Conservation (phyloP, 2,329 filamentous ascomycete genomes). For the Penicillium rolfsii region DNA sequence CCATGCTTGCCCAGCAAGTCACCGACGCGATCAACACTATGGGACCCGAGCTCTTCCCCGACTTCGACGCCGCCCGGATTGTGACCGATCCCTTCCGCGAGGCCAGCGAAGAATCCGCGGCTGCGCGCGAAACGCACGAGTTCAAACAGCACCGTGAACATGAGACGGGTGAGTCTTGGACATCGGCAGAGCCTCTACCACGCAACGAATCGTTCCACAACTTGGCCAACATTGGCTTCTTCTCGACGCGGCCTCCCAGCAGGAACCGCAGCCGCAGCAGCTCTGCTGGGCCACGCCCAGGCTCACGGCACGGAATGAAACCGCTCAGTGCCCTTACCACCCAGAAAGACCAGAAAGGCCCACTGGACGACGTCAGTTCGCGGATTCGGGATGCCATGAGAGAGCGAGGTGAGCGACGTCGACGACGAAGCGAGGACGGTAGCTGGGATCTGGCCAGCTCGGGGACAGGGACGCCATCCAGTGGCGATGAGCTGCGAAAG, state of each 20-base stretch:
- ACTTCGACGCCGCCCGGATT: slow-evolving; percentile 80
- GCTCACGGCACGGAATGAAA: slow-evolving; percentile 67
- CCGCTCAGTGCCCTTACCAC: slow-evolving; percentile 70
- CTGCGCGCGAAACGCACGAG: slow-evolving; percentile 23
- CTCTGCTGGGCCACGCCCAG: slow-evolving; percentile 66
- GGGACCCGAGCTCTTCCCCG: slow-evolving; percentile 94
- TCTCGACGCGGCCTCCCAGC: slow-evolving; percentile 84
- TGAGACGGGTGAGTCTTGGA: slow-evolving; percentile 30
- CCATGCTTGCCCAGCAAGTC: slow-evolving; percentile 76
- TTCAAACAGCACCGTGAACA: slow-evolving; percentile 31
- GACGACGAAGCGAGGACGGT: slow-evolving; percentile 52
- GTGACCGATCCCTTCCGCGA: slow-evolving; percentile 58
- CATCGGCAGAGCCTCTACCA: slow-evolving; percentile 60
- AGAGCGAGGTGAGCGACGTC: slow-evolving; percentile 69
- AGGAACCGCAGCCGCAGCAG: slow-evolving; percentile 74
- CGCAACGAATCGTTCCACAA: slow-evolving; percentile 94
- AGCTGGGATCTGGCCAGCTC: slow-evolving; percentile 47
- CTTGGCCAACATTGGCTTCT: slow-evolving; percentile 83
- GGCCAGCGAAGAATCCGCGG: slow-evolving; percentile 22
- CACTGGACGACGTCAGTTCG: slow-evolving; percentile 79
- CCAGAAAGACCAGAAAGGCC: slow-evolving; percentile 67
- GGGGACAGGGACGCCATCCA: slow-evolving; percentile 41
- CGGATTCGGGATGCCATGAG: slow-evolving; percentile 85
- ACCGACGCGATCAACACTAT: slow-evolving; percentile 93
- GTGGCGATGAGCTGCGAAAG: slow-evolving; percentile 41